A percentile compares a stretch with the other conserved stretches of the same genome.
Conservation (phyloP, 495 filamentous ascomycete species). For the Penicillium desertorum region DNA sequence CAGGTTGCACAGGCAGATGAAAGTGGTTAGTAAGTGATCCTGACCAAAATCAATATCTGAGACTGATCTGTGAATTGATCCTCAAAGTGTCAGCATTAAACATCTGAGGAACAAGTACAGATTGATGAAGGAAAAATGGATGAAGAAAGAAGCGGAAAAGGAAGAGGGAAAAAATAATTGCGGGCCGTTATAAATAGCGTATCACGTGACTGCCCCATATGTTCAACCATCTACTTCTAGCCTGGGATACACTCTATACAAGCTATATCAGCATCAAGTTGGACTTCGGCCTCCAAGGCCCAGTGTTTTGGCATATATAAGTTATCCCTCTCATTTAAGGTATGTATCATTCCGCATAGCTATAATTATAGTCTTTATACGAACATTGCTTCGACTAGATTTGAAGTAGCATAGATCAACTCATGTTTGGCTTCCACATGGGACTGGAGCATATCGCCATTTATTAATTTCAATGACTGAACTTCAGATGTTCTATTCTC, state of each 20-base stretch:
- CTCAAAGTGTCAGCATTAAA: constrained; percentile 2
- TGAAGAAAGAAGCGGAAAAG: neutral
- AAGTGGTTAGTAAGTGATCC: neutral
- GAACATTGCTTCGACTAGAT: too few species aligned
- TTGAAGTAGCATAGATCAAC: too few species aligned
- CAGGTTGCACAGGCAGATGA: neutral
- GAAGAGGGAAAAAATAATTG: constrained; percentile 5
- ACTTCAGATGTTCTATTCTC: too few species aligned
- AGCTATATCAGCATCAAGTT: neutral
- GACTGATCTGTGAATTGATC: neutral
- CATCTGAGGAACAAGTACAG: neutral
- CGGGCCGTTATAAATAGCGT: constrained; percentile 1
- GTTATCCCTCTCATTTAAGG: neutral
- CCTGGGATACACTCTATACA: neutral
- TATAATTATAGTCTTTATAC: too few species aligned
- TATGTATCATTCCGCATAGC: too few species aligned
- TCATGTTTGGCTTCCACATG: too few species aligned
- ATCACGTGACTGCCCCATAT: constrained; percentile 6
- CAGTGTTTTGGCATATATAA: neutral
- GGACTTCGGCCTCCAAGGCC: neutral
- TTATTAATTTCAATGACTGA: too few species aligned
- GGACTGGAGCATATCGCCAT: too few species aligned
- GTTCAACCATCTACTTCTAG: neutral
- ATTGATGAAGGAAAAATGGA: neutral
- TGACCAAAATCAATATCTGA: neutral